These are phyloP conservation scores for Neospora caninum DNA, from an alignment of 169 alveolate species.

Conservation along the genomic window DNA sequence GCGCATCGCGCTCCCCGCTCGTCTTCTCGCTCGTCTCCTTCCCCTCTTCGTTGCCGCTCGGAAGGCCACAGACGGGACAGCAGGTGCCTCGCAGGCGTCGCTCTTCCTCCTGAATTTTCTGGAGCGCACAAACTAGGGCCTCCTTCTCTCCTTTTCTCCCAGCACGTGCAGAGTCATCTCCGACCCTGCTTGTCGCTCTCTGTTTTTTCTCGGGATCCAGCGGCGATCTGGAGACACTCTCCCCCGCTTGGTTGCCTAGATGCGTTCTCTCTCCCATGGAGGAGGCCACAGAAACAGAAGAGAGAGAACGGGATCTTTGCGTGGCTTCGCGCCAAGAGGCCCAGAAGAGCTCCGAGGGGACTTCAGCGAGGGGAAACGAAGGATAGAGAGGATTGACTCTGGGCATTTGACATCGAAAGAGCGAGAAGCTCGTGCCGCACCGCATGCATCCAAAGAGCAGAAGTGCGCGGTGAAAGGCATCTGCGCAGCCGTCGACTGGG, in stretches of 20 bases:
- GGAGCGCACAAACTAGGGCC: neutral
- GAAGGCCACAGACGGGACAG: constrained; percentile 42
- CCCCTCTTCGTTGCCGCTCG: neutral
- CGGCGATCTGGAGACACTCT: too few species aligned
- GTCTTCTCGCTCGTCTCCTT: neutral
- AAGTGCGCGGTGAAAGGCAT: constrained; percentile 52
- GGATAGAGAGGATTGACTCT: constrained; percentile 27
- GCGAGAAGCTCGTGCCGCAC: constrained; percentile 34
- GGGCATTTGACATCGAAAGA: constrained; percentile 50
- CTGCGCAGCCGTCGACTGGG: constrained; percentile 42
- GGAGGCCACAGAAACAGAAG: too few species aligned
- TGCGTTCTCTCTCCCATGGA: too few species aligned
- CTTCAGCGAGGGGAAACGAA: neutral
- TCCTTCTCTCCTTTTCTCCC: neutral
- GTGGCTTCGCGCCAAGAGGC: neutral
- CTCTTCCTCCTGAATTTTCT: neutral
- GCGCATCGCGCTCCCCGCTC: neutral
- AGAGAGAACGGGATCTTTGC: too few species aligned
- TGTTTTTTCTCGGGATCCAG: too few species aligned
- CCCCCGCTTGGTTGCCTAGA: too few species aligned
- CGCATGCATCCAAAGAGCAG: constrained; percentile 45
- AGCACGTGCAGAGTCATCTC: too few species aligned
- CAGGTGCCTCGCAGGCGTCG: neutral
- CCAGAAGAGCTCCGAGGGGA: neutral
- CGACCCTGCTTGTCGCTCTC: too few species aligned